These are phyloP conservation scores for Gnaphalium uliginosum DNA, from an alignment of 129 eudicot genomes.

Conservation along the genomic window DNA sequence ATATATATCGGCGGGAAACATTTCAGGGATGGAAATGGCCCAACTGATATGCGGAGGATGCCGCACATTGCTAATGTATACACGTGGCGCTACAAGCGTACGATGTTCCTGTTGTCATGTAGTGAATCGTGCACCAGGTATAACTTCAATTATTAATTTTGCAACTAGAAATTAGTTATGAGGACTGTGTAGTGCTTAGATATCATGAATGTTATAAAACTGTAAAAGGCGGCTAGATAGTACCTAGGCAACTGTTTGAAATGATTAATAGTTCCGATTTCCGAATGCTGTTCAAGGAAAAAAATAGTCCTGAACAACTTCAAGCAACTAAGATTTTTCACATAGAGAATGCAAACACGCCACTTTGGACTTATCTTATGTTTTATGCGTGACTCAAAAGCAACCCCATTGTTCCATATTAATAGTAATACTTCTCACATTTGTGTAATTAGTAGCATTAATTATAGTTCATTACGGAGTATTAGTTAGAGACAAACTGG, in stretches of 20 bases:
- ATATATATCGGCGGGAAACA: conserved; percentile 1
- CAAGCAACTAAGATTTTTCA: conserved; percentile 12
- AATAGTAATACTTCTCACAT: neutral
- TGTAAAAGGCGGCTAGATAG: neutral
- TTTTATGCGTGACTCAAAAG: neutral
- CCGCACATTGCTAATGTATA: conserved; percentile 74
- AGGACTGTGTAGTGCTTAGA: neutral
- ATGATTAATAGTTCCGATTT: conserved; percentile 12
- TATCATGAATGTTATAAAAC: conserved; percentile 5
- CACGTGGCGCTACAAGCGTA: conserved; percentile 86
- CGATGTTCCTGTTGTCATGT: conserved; percentile 85
- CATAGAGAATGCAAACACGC: neutral
- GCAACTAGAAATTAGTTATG: neutral
- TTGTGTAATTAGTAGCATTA: neutral
- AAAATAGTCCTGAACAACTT: neutral
- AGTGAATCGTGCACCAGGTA: conserved; percentile 82
- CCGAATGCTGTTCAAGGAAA: neutral
- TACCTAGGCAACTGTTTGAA: neutral
- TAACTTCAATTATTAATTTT: neutral
- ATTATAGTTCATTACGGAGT: neutral
- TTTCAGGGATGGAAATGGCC: conserved; percentile 79
- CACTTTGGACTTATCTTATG: neutral
- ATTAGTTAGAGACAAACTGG: conserved; percentile 11
- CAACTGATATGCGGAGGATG: conserved; percentile 84
- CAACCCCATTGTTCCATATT: neutral